These are phyloP conservation scores for Agrocybe pediades DNA, from an alignment of 768 basidiomycete species.

Conservation along the genomic window DNA sequence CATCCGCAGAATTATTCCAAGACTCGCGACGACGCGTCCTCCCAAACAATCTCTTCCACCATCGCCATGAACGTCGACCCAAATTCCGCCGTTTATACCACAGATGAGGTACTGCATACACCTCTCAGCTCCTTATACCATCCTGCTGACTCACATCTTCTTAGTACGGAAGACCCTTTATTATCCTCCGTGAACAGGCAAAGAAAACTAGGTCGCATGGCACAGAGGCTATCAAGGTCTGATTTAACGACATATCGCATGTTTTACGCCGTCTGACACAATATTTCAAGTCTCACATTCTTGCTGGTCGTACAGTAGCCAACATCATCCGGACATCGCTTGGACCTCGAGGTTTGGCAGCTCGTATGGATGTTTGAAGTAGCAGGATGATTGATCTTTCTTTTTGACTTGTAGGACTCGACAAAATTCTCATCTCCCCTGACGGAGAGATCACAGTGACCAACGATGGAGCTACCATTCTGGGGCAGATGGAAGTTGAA, in stretches of 20 bases:
- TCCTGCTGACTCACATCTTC: conserved; percentile 18
- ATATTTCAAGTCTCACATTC: conserved; percentile 77
- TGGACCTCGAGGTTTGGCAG: conserved; percentile 81
- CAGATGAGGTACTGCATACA: conserved; percentile 66
- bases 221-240: conserved; percentile 91
- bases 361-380: background rate
- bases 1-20: conserved; percentile 19
- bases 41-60: conserved; percentile 14
- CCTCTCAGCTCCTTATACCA: background rate
- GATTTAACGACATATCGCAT: conserved; percentile 2
- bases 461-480: conserved; percentile 98
- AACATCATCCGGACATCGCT: conserved; percentile 95
- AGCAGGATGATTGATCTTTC: background rate
- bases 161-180: conserved; percentile 95
- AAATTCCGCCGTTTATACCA: conserved; percentile 77
- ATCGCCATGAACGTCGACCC: conserved; percentile 37
- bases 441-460: conserved; percentile 99
- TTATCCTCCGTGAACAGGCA: conserved; percentile 92
- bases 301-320: conserved; percentile 90
- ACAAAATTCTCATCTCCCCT: conserved; percentile 92
- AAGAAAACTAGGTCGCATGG: conserved; percentile 94
- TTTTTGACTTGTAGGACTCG: conserved; percentile 61
- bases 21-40: conserved; percentile 28
- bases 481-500: conserved; percentile 98
- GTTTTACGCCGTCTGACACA: conserved; percentile 14